Evolutionary conservation across 1,284 basidiomycete genomes (phyloP).

Genomic region (Heterobasidion occidentale): DNA sequence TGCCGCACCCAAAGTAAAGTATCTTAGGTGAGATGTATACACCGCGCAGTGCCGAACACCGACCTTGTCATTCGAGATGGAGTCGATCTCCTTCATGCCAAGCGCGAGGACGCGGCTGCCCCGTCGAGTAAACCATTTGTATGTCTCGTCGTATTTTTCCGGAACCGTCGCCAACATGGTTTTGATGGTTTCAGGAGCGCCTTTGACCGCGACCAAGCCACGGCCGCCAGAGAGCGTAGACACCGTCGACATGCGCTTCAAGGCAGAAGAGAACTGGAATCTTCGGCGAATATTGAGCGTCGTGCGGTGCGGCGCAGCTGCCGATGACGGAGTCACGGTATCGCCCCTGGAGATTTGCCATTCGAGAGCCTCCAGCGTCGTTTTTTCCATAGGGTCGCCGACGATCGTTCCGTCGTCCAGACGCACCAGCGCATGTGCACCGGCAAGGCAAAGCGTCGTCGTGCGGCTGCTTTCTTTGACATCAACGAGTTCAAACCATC

Average conservation of each 20-base stretch:
- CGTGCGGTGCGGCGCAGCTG: constrained; percentile 47
- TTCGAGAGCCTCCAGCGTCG: constrained; percentile 85
- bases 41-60: constrained; percentile 1
- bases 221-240: constrained; percentile 55
- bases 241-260: constrained; percentile 94
- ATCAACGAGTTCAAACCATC: constrained; percentile 67
- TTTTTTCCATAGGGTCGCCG: constrained; percentile 99
- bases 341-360: constrained; percentile 89
- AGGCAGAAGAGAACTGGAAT: constrained; percentile 92
- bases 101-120: constrained; percentile 90
- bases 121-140: constrained; percentile 86
- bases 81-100: constrained; percentile 76
- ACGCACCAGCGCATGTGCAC: constrained; percentile 91
- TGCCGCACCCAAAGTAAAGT: constrained; percentile 20
- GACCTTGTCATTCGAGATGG: constrained; percentile 61
- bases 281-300: constrained; percentile 75
- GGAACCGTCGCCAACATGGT: constrained; percentile 75
- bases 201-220: constrained; percentile 73
- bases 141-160: constrained; percentile 81
- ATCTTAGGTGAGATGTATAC: not conserved
- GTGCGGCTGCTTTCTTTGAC: constrained; percentile 73
- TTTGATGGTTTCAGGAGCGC: constrained; percentile 92
- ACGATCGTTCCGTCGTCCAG: constrained; percentile 91
- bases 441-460: constrained; percentile 85
- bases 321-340: constrained; percentile 50